A percentile compares a stretch with the other conserved stretches of the same genome.
These are phyloP conservation scores for Cercospora sp. DNA, from an alignment of 2,329 filamentous ascomycete genomes.

Conservation along the genomic window DNA sequence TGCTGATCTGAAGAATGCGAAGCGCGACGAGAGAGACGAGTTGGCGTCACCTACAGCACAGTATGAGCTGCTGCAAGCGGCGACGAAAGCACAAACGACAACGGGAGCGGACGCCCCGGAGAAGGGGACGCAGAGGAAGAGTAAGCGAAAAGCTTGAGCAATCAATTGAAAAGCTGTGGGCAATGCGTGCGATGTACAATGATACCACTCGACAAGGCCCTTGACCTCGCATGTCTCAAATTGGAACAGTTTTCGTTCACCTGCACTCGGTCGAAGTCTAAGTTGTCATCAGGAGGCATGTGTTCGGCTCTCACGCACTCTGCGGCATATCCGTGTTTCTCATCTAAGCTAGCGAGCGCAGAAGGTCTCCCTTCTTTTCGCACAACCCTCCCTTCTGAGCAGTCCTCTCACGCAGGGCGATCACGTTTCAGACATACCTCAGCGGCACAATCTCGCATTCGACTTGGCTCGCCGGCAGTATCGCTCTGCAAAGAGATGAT, in stretches of 20 bases:
- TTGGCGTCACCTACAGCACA: constrained; percentile 28
- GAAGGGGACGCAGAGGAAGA: constrained; percentile 32
- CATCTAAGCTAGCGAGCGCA: neutral
- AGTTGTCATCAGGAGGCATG: neutral
- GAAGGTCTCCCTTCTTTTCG: neutral
- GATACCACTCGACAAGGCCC: neutral
- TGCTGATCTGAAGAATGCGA: constrained; percentile 59
- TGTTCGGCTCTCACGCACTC: neutral
- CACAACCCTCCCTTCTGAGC: neutral
- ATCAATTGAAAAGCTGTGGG: neutral
- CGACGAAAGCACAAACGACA: constrained; percentile 10
- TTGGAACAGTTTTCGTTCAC: neutral
- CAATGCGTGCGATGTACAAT: neutral
- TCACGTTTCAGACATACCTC: neutral
- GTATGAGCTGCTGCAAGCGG: constrained; percentile 14
- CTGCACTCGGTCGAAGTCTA: neutral
- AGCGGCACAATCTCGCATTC: neutral
- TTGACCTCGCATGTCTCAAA: neutral
- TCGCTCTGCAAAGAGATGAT: neutral
- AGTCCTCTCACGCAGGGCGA: neutral
- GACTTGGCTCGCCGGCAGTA: neutral
- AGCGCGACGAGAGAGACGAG: constrained; percentile 41
- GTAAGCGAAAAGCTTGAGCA: constrained; percentile 26
- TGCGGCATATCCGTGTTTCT: neutral
- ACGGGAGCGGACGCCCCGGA: constrained; percentile 26